Evolutionary conservation across 2,329 filamentous ascomycete genomes (phyloP), one percentile per base, ranked within the genome.

Genomic region (Colletotrichum costaricense): DNA sequence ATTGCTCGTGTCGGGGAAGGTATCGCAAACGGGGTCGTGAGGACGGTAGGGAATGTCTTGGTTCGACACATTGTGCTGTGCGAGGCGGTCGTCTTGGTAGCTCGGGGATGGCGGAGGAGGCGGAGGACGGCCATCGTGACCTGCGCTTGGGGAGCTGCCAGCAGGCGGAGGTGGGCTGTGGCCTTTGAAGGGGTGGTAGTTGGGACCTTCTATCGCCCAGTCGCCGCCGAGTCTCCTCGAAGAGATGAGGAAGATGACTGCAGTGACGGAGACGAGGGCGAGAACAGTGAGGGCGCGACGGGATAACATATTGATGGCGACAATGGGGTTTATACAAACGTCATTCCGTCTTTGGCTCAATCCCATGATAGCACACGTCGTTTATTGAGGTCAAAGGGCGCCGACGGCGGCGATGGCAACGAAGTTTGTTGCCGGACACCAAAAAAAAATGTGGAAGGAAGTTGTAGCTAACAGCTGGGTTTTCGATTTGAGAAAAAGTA

Each of bases 1-100:
- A 74, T 84, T 84, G 57, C 84, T 84, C 12, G 83, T 84, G 69
- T 87, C 82, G 12, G 86, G 84, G 60, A 87, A 85, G 59, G 76
- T 74, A 26, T 79, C 80, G 78, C 84, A 86, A 5, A 80, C 64
- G 56, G 79, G 77, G 52, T 81, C 79, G 60, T 67, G 69, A 30
- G 69, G 74, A 8, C 67, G 75, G 66, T 71, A 76, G 3, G 75
- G 75, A 63, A 76, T 66, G 35, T 67, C 67, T 46, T 69, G 59
- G 26, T 57, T 71, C 54, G 63, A 58, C 35, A 63, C 67, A 22
- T 72, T 65, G 38, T 71, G 59, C 46, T 72, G 67, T 6, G 63
- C 67, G 30, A 38, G 42, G 58, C 42, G 26, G 14, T 74, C 71
- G 16, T 71, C 63, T 7, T 65, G 54, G 14, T 63, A 35, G 49